Conservation (phyloP, 1,284 basidiomycete species). For the Cryptococcus sp. region DNA sequence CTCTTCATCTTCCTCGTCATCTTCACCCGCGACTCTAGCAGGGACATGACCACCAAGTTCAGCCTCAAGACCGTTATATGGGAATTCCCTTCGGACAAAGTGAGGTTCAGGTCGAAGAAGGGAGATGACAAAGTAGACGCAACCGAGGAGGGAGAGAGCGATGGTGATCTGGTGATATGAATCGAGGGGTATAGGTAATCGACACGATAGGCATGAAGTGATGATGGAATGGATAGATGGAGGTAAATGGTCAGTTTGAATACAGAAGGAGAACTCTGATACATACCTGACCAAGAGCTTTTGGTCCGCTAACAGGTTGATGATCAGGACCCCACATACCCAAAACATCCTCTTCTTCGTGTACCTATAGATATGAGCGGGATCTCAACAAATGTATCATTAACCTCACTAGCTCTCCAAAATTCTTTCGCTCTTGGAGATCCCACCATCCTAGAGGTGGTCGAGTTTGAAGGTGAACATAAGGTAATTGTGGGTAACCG, state of each 20-base stretch:
- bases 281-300: conserved; percentile 32
- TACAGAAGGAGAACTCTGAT: background rate
- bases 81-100: conserved; percentile 38
- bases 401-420: conserved; percentile 68
- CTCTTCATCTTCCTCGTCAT: conserved; percentile 34
- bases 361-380: conserved; percentile 54
- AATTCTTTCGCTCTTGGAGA: conserved; percentile 72
- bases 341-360: conserved; percentile 74
- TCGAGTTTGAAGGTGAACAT: conserved; percentile 63
- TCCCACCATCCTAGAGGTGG: conserved; percentile 77
- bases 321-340: conserved; percentile 87
- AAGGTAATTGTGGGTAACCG: conserved; percentile 73
- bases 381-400: background rate
- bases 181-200: no score
- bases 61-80: conserved; percentile 42
- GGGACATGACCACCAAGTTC: conserved; percentile 36
- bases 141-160: conserved; percentile 32
- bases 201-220: no score
- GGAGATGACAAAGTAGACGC: conserved; percentile 31
- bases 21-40: conserved; percentile 26
- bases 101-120: conserved; percentile 25
- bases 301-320: conserved; percentile 31
- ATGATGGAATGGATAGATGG: no score
- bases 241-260: background rate
- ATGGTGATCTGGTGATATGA: conserved; percentile 18